phyloP scores from a whole-genome alignment of 345 rosid species.

The Eutrema heterophyllum region DNA sequence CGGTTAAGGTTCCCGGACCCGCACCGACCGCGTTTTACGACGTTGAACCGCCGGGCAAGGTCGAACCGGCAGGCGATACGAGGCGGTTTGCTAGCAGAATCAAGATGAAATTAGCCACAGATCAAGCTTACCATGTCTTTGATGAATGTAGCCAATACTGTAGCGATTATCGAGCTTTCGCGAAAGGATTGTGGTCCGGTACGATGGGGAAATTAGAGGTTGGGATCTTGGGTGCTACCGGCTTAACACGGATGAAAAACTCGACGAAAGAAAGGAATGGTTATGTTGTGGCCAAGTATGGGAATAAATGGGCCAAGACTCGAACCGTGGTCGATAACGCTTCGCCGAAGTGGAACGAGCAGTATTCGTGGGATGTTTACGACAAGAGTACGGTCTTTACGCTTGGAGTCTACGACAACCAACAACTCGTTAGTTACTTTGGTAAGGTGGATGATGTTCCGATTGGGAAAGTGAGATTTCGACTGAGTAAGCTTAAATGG shows the following conservation, averaged over 20 bases:
- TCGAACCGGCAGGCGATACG: not conserved
- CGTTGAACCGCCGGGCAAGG: not conserved
- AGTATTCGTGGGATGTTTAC: slow-evolving; percentile 15
- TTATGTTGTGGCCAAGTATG: slow-evolving; percentile 26
- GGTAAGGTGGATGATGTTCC: not conserved
- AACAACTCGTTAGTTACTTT: not conserved
- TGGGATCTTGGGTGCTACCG: slow-evolving; percentile 13
- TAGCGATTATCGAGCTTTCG: slow-evolving; percentile 20
- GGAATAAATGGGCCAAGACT: slow-evolving; percentile 25
- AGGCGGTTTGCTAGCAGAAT: slow-evolving; percentile 19
- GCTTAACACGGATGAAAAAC: not conserved
- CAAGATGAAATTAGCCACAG: slow-evolving; percentile 19
- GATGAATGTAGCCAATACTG: slow-evolving; percentile 4
- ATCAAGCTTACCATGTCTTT: slow-evolving; percentile 23
- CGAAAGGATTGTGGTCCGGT: slow-evolving; percentile 10
- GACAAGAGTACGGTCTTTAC: slow-evolving; percentile 6
- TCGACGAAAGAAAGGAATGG: not conserved
- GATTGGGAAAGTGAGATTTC: slow-evolving; percentile 23
- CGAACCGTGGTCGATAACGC: slow-evolving; percentile 14
- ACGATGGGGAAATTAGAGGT: slow-evolving; percentile 10
- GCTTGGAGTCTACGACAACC: slow-evolving; percentile 16
- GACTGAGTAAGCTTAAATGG: not conserved
- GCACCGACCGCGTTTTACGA: slow-evolving; percentile 13
- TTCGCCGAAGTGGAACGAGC: slow-evolving; percentile 25
- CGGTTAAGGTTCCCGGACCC: slow-evolving; percentile 12